Evolutionary conservation across 2,329 filamentous ascomycete species (phyloP).

Genomic region (Phyllachora maydis): DNA sequence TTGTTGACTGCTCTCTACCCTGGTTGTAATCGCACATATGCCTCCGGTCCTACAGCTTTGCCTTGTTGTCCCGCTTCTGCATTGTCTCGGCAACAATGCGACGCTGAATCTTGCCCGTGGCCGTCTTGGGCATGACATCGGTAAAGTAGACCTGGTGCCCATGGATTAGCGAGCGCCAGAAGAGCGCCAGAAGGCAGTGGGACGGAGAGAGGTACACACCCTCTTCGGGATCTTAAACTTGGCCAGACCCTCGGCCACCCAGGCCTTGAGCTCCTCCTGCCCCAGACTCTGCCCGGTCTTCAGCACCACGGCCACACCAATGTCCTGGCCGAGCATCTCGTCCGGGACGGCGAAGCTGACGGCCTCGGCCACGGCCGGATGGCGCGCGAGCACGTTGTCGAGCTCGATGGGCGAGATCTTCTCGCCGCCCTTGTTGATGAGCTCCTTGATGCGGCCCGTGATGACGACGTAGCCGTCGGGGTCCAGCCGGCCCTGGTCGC

Average conservation of each 20-base stretch:
- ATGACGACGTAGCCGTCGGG: constrained; percentile 67
- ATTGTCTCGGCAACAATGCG: constrained; percentile 74
- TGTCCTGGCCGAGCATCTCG: constrained; percentile 66
- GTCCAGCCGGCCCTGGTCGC: constrained; percentile 69
- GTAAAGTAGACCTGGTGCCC: constrained; percentile 51
- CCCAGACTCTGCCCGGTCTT: constrained; percentile 38
- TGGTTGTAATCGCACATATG: too few species aligned
- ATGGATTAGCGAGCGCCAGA: constrained; percentile 3
- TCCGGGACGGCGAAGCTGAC: constrained; percentile 71
- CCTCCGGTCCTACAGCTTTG: constrained; percentile 36
- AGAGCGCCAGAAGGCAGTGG: background rate
- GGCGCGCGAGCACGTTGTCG: constrained; percentile 60
- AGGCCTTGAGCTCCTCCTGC: constrained; percentile 42
- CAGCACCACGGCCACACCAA: constrained; percentile 56
- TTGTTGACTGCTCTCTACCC: too few species aligned
- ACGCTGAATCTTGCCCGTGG: constrained; percentile 77
- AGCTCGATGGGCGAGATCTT: constrained; percentile 80
- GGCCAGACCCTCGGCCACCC: constrained; percentile 48
- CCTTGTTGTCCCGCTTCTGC: constrained; percentile 44
- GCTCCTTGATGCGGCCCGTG: constrained; percentile 81
- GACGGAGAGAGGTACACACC: constrained; percentile 20
- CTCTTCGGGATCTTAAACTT: constrained; percentile 79
- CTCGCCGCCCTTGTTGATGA: constrained; percentile 81
- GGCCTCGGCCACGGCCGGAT: constrained; percentile 54
- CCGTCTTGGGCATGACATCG: constrained; percentile 71